phyloP scores from a whole-genome alignment of 148 eudicot genomes.

The Rhododendron henanense region DNA sequence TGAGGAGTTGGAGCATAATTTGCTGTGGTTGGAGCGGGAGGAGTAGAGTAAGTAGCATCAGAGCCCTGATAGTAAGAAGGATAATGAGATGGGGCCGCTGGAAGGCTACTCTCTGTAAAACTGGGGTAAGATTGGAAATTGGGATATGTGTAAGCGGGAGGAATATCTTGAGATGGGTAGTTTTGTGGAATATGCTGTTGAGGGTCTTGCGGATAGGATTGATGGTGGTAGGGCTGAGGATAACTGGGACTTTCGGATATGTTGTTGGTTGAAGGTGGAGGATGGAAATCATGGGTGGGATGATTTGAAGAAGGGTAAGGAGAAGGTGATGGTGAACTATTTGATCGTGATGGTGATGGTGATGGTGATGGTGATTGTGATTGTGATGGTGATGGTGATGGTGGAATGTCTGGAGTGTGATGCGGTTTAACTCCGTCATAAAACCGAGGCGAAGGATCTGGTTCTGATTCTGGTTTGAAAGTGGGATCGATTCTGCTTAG shows the following conservation, averaged over 20 bases:
- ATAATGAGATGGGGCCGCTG: conserved; percentile 58
- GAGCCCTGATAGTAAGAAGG: conserved; percentile 64
- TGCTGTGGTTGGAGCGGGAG: conserved; percentile 31
- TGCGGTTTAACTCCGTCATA: conserved; percentile 37
- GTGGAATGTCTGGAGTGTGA: conserved; percentile 31
- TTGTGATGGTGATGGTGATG: conserved; percentile 8
- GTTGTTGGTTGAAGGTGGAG: conserved; percentile 31
- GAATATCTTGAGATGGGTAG: conserved; percentile 54
- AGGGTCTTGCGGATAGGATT: conserved; percentile 44
- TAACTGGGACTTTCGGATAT: conserved; percentile 45
- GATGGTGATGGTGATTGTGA: neutral
- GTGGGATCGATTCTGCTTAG: conserved; percentile 37
- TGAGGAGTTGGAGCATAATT: conserved; percentile 47
- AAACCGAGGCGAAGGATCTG: conserved; percentile 37
- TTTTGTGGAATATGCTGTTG: conserved; percentile 53
- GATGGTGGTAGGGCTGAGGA: conserved; percentile 53
- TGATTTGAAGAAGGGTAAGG: conserved; percentile 37
- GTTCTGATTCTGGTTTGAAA: conserved; percentile 31
- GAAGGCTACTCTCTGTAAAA: conserved; percentile 70
- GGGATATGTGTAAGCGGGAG: conserved; percentile 44
- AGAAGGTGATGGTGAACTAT: conserved; percentile 34
- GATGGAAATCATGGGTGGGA: conserved; percentile 50
- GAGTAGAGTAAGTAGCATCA: conserved; percentile 52
- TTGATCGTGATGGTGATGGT: conserved; percentile 7
- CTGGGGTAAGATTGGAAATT: conserved; percentile 90